Evolutionary conservation across 176 grass and related monocot species (phyloP), one percentile per base, ranked within the genome.

Genomic region (Melocanna baccifera): DNA sequence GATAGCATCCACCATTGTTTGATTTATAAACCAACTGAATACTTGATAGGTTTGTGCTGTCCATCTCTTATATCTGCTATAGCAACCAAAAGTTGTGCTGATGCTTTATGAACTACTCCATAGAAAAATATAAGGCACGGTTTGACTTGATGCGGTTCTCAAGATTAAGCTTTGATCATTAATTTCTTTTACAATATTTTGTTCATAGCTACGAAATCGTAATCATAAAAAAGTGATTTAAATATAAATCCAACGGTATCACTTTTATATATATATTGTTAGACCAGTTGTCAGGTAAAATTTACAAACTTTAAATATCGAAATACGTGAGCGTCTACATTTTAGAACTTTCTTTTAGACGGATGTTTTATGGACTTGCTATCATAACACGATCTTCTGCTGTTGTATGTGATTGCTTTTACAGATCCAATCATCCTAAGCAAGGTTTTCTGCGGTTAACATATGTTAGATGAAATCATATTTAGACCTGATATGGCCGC

Each of bases 1-100:
- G 48, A 53, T 45, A 52, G 48, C 9, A 61, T 68, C 37, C 68
- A 80, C 15, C 67, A 68, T 89, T 89, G 40, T 89, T 84, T 69
- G 4, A 74, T 84, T 85, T 74, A 50, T 59, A 89, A 68, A 14
- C 39, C 81, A 85, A 62, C 63, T 50, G 29, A 74, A 68, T 56
- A 75, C 51, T 48, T 52, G 68, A 26, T 85, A 85, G 39, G 48
- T 12, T 59, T 63, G 7, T 71, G 72, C 12, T 75, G 47, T 67
- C 47, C 46, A 23, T 80, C 15, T 51, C 28, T 57, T 59, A n/a
- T 68, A 23, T 19, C 3, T 16, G 67, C 10, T 4, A 2, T 47
- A 36, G 56, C 55, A 18, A 40, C 45, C 29, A 7, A 23, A 69
- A 25, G 42, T 45, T 74, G 46, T 58, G 58, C n/a, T 59, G 7